Base-by-base conservation (phyloP, 768 basidiomycete species). In the Lactarius akahatsu region DNA sequence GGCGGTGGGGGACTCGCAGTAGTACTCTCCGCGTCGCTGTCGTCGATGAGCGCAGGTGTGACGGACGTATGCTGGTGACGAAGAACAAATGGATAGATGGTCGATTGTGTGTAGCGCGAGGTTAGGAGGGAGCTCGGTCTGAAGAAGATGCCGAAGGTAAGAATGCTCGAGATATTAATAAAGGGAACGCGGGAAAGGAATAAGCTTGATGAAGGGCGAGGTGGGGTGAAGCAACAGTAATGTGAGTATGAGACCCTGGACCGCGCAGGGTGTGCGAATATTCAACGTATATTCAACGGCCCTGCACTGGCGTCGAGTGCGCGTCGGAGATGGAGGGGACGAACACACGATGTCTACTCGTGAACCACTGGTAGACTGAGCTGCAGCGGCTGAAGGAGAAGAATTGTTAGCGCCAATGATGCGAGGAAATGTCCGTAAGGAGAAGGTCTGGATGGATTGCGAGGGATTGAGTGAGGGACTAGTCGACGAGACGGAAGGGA, bases 121-220 rank as follows among this genome's bases (percentile, higher is more conserved):
- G 13, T 78, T 73, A n/a, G 87, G 82, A 9, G 75, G 72, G 2
- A 76, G 67, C 56, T 83, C 82, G 0, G 88, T 86, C 64, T 86
- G 86, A 10, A 93, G 77, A 61, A 90, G 75, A 71, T 92, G 80
- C 63, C 89, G 86, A 63, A 94, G 77, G 1, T 89, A 84, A 2
- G 91, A 91, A 74, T 90, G 82, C 52, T 91, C 89, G 62, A 94
- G 82, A 75, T 30, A 30, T 30, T 30, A 30, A 30, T 94, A 94
- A 0, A 85, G 77, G 1, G 92, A 92, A 26, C 86, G 84, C 56
- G 84, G 78, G 75, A 88, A 93, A 62, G 78, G 77, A 40, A 70
- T 77, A 64, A 56, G 74, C 68, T 58, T 72, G 75, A 41, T 76
- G 66, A 68, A 73, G 32, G 70, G 75, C 56, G 72, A 73, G 65